These are phyloP conservation scores for Yarrowia hollandica DNA, from an alignment of 805 yeast species.

Conservation along the genomic window DNA sequence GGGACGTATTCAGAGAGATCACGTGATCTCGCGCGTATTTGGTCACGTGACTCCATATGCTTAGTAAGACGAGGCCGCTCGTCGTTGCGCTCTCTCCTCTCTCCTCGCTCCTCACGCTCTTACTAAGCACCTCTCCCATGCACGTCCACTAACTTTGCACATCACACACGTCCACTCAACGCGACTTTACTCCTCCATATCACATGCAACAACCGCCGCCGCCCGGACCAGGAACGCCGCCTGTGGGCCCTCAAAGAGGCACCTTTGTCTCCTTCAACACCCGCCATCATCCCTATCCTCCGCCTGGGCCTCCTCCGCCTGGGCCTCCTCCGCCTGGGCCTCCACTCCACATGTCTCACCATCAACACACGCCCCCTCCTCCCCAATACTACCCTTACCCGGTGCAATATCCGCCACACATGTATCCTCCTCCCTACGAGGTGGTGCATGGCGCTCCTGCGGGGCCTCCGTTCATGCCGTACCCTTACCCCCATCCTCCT, in stretches of 20 bases:
- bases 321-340: background rate
- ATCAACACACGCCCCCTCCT: background rate
- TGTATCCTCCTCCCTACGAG: background rate
- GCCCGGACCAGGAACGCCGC: conserved; percentile 7
- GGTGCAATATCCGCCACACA: background rate
- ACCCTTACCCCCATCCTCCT: background rate
- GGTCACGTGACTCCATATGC: too few relatives aligned
- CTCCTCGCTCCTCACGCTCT: too few relatives aligned
- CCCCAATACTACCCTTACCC: background rate
- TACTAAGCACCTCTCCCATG: too few relatives aligned
- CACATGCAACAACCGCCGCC: conserved; percentile 4
- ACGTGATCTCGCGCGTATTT: too few relatives aligned
- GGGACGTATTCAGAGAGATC: too few relatives aligned
- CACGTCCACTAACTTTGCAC: background rate
- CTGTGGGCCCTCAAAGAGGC: conserved; percentile 7
- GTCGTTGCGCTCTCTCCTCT: too few relatives aligned
- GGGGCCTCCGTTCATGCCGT: background rate
- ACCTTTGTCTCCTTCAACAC: background rate
- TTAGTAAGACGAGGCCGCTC: too few relatives aligned
- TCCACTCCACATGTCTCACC: too few relatives aligned
- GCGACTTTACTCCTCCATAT: background rate
- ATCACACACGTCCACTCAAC: too few relatives aligned
- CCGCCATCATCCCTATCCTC: conserved; percentile 10
- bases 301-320: conserved; percentile 1
- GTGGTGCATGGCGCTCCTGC: background rate